phyloP scores from a whole-genome alignment of 768 basidiomycete genomes.

The Obba rivulosa region DNA sequence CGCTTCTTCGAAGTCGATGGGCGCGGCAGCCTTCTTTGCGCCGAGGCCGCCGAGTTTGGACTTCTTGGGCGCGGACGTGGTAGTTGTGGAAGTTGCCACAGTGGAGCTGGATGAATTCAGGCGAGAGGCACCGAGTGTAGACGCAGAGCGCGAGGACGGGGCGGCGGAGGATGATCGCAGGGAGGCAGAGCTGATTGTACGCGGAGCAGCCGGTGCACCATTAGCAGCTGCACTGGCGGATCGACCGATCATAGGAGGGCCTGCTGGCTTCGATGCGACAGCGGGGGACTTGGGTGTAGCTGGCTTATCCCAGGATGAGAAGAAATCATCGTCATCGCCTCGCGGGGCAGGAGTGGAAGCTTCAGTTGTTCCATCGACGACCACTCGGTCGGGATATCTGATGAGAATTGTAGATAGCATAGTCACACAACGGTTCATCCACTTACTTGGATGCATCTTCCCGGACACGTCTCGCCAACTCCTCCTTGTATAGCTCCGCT shows the following conservation, averaged over 20 bases:
- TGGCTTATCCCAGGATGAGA: slow-evolving; percentile 94
- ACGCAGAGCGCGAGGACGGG: slow-evolving; percentile 22
- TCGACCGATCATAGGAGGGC: slow-evolving; percentile 58
- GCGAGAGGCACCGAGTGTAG: slow-evolving; percentile 39
- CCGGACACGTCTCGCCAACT: slow-evolving; percentile 71
- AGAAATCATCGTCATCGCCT: slow-evolving; percentile 84
- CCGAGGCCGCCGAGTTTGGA: slow-evolving; percentile 74
- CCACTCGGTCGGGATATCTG: slow-evolving; percentile 74
- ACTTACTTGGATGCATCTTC: slow-evolving; percentile 69
- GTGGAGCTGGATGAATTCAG: slow-evolving; percentile 34
- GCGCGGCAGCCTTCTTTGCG: slow-evolving; percentile 75
- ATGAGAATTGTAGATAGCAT: background rate
- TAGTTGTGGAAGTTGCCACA: slow-evolving; percentile 21
- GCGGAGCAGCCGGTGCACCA: slow-evolving; percentile 34
- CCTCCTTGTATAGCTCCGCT: slow-evolving; percentile 89
- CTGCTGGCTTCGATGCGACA: slow-evolving; percentile 34
- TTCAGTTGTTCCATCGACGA: slow-evolving; percentile 67
- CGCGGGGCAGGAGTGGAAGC: slow-evolving; percentile 18
- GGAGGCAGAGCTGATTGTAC: slow-evolving; percentile 63
- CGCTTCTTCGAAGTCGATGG: slow-evolving; percentile 92
- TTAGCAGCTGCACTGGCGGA: slow-evolving; percentile 23
- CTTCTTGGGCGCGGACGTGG: slow-evolving; percentile 45
- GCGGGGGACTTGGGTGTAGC: slow-evolving; percentile 26
- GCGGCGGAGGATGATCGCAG: slow-evolving; percentile 40
- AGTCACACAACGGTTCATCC: background rate